A percentile compares a stretch with the other conserved stretches of the same genome.
These are phyloP conservation scores for Saitozyma sp. DNA, from an alignment of 768 basidiomycete species.

Conservation along the genomic window DNA sequence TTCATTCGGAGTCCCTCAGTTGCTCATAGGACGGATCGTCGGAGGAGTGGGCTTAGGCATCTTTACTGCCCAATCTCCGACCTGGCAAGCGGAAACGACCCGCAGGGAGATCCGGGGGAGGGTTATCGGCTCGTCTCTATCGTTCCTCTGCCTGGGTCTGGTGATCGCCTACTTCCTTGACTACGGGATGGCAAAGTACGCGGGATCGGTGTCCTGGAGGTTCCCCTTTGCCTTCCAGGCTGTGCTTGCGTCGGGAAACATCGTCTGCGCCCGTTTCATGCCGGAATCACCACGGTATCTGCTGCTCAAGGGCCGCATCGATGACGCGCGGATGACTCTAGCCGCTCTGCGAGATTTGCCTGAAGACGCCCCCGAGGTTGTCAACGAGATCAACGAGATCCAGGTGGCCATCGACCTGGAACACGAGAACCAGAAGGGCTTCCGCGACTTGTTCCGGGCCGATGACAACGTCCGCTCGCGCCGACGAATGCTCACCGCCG, in stretches of 20 bases:
- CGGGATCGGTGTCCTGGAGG: constrained; percentile 2
- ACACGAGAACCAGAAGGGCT: background rate
- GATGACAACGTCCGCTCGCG: constrained; percentile 1
- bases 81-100: background rate
- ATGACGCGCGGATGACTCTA: background rate
- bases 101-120: background rate
- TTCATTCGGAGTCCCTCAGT: constrained; percentile 53
- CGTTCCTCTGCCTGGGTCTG: constrained; percentile 3
- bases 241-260: background rate
- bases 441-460: background rate
- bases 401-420: background rate
- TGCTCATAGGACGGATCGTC: constrained; percentile 10
- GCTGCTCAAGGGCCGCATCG: background rate
- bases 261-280: constrained; percentile 1
- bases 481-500: background rate
- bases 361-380: background rate
- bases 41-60: constrained; percentile 7
- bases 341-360: background rate
- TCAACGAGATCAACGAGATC: background rate
- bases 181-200: constrained; percentile 7
- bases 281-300: constrained; percentile 12
- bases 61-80: background rate
- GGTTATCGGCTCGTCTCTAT: constrained; percentile 2
- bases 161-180: constrained; percentile 11
- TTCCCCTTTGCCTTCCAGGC: constrained; percentile 8